Evolutionary conservation across 768 basidiomycete genomes (phyloP).

Genomic region (Suillus subaureus): DNA sequence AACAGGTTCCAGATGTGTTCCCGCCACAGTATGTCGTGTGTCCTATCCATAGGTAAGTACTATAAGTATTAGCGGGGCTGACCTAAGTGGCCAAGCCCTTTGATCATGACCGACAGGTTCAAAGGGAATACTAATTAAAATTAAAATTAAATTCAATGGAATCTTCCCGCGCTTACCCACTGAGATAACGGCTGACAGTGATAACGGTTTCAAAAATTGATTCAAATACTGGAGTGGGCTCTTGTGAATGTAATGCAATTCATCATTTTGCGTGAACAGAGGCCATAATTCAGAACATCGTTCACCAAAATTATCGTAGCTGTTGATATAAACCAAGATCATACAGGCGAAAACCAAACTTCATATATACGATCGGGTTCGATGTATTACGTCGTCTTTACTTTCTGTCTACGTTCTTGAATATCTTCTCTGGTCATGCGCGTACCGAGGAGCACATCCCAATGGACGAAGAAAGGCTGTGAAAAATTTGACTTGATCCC

Average conservation of each 20-base stretch:
- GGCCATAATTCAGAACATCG: too few relatives aligned
- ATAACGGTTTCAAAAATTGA: too few relatives aligned
- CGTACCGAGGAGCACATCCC: conserved; percentile 83
- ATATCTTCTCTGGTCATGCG: conserved; percentile 72
- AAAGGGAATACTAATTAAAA: too few relatives aligned
- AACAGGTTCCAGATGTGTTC: neutral
- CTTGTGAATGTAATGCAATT: too few relatives aligned
- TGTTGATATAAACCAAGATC: neutral
- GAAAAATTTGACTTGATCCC: conserved; percentile 93
- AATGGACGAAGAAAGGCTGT: conserved; percentile 92
- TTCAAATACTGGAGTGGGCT: too few relatives aligned
- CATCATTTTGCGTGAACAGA: too few relatives aligned
- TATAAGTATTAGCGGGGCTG: too few relatives aligned
- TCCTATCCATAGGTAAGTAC: neutral
- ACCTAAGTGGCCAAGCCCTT: too few relatives aligned
- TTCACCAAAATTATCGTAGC: too few relatives aligned
- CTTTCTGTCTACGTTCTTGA: conserved; percentile 45
- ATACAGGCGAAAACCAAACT: neutral
- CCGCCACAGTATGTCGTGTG: neutral
- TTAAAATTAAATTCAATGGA: neutral
- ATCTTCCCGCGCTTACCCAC: neutral
- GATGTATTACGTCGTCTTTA: conserved; percentile 15
- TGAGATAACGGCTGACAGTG: too few relatives aligned
- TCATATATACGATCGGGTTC: neutral
- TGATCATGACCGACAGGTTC: too few relatives aligned